Evolutionary conservation across 2,329 filamentous ascomycete genomes (phyloP), one percentile per base, ranked within the genome.

Genomic region (Aspergillus sp.): DNA sequence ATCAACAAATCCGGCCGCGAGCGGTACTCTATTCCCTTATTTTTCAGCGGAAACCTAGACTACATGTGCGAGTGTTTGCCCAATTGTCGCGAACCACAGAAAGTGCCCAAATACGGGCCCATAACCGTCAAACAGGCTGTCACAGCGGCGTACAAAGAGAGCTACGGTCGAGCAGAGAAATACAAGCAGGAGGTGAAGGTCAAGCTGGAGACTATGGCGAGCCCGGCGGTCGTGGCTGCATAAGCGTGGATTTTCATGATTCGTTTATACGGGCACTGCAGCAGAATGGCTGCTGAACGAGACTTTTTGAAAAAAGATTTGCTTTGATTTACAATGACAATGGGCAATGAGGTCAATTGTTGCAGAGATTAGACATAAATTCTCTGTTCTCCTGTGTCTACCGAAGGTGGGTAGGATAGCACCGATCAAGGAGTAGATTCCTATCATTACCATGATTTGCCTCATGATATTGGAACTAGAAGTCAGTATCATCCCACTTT

Each of bases 41-140:
- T 73, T 53, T 73, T 69, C 49, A 65, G 60, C n/a, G 68, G 70
- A 1, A 73, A 74, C 41, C 70, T 70, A 1, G 70, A 73, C 45
- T 73, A 68, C 48, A 49, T 69, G 6, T 69, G 73, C 42, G 56
- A 67, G 48, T 73, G 71, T 49, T 51, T 74, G 47, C 71, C 71
- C 1, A 71, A 70, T 43, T 74, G 70, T 50, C 60, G 60, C 12
- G 57, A 60, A 22, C 55, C 60, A 23, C 67, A 60, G 4, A 67
- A 72, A 45, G 44, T 51, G 42, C 57, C 63, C 1, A 74, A 72
- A 50, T 74, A 73, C 49, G 51, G 55, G 3, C 68, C 70, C 0
- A 70, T 74, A 32, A 72, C 70, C 6, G 72, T 74, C 4, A 62
- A 71, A 51, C 62, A 71, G 27, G 66, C 67, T 45, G 66, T 74